Evolutionary conservation across 139 green algal genomes (phyloP).

Genomic region (Chlamydomonas incerta): DNA sequence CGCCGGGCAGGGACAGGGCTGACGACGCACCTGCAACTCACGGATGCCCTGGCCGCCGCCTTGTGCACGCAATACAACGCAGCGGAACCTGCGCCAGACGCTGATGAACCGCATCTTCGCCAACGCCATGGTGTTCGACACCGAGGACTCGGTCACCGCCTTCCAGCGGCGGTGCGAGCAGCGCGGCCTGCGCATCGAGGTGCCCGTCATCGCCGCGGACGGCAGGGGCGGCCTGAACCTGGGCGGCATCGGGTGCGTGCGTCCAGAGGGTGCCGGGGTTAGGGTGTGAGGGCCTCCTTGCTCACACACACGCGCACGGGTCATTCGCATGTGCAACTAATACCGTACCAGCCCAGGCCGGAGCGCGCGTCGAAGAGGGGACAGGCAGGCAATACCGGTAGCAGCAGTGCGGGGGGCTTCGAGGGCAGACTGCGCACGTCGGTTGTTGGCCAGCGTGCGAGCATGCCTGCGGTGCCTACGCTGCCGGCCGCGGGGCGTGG

Average conservation of each 20-base stretch:
- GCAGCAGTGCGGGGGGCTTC: too few species aligned
- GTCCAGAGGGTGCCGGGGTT: not conserved
- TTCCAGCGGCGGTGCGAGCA: not conserved
- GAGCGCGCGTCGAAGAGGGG: too few species aligned
- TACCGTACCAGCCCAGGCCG: too few species aligned
- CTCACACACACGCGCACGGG: too few species aligned
- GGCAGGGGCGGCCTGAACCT: not conserved
- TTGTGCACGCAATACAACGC: not conserved
- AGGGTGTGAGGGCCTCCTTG: not conserved
- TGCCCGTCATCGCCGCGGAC: not conserved
- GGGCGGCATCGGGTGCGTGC: not conserved
- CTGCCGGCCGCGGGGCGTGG: too few species aligned
- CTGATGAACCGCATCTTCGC: not conserved
- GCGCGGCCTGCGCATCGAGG: not conserved
- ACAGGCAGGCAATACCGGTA: too few species aligned
- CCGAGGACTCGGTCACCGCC: not conserved
- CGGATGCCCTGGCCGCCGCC: too few species aligned
- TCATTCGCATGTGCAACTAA: too few species aligned
- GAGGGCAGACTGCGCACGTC: too few species aligned
- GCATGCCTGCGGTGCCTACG: too few species aligned
- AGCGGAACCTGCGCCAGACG: conserved; percentile 22
- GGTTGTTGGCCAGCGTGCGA: too few species aligned
- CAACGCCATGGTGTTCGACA: conserved; percentile 26
- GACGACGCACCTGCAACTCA: not conserved
- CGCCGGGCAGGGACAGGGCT: not conserved